Base-by-base conservation (phyloP, 371 early-diverging fungal species). In the Mucor indicus region DNA sequence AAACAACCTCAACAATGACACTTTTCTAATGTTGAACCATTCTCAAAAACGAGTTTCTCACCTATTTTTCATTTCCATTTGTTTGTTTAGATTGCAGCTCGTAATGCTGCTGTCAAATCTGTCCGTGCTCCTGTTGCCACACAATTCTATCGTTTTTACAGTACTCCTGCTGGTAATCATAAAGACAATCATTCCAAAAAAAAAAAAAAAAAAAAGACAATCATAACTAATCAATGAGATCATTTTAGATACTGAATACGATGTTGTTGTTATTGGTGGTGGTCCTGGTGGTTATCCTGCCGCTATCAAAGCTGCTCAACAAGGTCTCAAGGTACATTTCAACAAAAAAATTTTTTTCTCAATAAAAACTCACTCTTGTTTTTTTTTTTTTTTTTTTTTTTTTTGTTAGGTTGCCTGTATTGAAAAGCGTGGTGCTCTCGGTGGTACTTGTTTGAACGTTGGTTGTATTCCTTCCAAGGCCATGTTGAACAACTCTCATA, bases 401-500 rank as follows among this genome's bases (percentile, higher is more conserved):
- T 38, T 9, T 38, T 38, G 3, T 20, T 80, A 95, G 94, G 89
- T 91, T 32, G 98, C 96, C 20, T 96, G 97, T 69, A 84, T 97
- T 48, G 98, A 98, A 78, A 93, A 91, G 77, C 93, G 98, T 54
- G 97, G 95, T 27, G 54, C 93, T 23, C 83, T 98, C 13, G 98
- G 98, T 62, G 98, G 98, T 50, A 98, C 98, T 32, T 98, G 98
- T 77, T 75, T 98, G 60, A 98, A 98, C 69, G 96, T 98, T 36
- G 98, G 98, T 37, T 98, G 98, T 80, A 98, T 98, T 74, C 98
- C 98, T 27, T 97, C 98, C 53, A 98, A 98, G 79, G 90, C 98
- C 50, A 86, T 98, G 69, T 85, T 98, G 66, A 84, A 98, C 87
- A 96, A 97, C 85, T 92, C 98, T 29, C 98, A 98, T 82, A 80